A percentile compares a stretch with the other conserved stretches of the same genome.
Conservation (phyloP, 352 stramenopile genomes). For the Phytophthora ramorum region DNA sequence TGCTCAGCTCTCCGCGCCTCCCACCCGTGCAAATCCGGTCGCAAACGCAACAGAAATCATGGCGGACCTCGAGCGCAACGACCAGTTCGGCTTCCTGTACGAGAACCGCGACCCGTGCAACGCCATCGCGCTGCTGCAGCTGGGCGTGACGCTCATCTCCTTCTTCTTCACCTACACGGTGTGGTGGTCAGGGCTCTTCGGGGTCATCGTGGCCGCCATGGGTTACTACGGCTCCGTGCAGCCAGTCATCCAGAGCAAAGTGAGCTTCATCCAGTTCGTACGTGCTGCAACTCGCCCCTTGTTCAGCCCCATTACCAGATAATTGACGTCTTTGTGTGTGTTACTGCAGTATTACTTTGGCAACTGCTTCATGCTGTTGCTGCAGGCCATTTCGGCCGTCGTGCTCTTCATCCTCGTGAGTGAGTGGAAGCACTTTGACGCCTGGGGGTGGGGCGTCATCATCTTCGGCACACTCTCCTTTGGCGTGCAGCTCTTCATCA, state of each 20-base stretch:
- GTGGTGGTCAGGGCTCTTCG: constrained; percentile 83
- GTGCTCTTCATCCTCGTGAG: constrained; percentile 79
- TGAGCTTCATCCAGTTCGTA: constrained; percentile 90
- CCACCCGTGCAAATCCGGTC: not conserved
- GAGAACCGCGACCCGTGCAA: constrained; percentile 87
- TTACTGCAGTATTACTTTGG: constrained; percentile 81
- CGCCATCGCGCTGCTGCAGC: constrained; percentile 79
- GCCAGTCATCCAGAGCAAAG: constrained; percentile 89
- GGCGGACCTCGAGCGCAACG: constrained; percentile 73
- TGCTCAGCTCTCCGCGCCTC: not conserved
- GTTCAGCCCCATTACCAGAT: not conserved
- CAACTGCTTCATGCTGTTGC: constrained; percentile 87
- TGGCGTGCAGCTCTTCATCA: constrained; percentile 74
- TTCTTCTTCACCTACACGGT: constrained; percentile 87
- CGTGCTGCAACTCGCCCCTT: constrained; percentile 21
- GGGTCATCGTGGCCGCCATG: constrained; percentile 79
- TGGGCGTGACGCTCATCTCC: constrained; percentile 68
- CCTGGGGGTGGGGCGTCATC: constrained; percentile 77
- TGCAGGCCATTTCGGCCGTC: constrained; percentile 76
- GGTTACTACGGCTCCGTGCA: constrained; percentile 86
- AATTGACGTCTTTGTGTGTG: not conserved
- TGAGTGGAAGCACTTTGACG: constrained; percentile 80
- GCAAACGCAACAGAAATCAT: constrained; percentile 34
- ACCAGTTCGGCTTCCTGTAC: constrained; percentile 84
- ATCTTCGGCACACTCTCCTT: constrained; percentile 75